A percentile compares a stretch with the other conserved stretches of the same genome.
Evolutionary conservation across 139 green algal genomes (phyloP).

Genomic region (Picochlorum sp.): DNA sequence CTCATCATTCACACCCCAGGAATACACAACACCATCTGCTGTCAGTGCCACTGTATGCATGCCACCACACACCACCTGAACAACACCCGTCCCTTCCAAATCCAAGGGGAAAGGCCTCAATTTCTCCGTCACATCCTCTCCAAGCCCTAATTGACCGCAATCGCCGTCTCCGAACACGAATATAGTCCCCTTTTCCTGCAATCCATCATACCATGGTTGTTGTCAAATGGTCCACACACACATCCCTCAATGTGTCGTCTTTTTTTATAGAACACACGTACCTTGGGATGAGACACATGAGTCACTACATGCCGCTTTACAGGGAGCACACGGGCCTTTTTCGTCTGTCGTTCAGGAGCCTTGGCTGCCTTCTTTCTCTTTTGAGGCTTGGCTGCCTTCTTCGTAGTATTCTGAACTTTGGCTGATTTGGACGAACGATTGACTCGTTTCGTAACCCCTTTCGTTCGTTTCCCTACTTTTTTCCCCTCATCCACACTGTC

Average conservation of each 20-base stretch:
- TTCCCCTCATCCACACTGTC: too few species aligned
- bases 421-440: not conserved
- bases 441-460: not conserved
- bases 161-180: slow-evolving; percentile 51
- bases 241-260: not conserved
- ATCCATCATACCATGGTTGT: not conserved
- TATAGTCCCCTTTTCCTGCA: slow-evolving; percentile 36
- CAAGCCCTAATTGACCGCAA: slow-evolving; percentile 57
- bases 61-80: slow-evolving; percentile 64
- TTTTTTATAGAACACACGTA: not conserved
- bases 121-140: slow-evolving; percentile 46
- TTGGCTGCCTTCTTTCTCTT: too few species aligned
- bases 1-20: slow-evolving; percentile 89
- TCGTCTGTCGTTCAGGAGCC: too few species aligned
- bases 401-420: not conserved
- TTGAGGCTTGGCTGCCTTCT: not conserved
- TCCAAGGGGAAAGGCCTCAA: slow-evolving; percentile 28
- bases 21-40: slow-evolving; percentile 49
- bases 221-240: not conserved
- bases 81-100: slow-evolving; percentile 19
- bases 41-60: slow-evolving; percentile 82
- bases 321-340: too few species aligned
- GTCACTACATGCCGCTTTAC: not conserved
- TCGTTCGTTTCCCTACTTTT: not conserved
- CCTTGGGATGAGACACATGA: not conserved